Evolutionary conservation across 2,329 filamentous ascomycete species (phyloP).

Genomic region (Epichloe hybrida): DNA sequence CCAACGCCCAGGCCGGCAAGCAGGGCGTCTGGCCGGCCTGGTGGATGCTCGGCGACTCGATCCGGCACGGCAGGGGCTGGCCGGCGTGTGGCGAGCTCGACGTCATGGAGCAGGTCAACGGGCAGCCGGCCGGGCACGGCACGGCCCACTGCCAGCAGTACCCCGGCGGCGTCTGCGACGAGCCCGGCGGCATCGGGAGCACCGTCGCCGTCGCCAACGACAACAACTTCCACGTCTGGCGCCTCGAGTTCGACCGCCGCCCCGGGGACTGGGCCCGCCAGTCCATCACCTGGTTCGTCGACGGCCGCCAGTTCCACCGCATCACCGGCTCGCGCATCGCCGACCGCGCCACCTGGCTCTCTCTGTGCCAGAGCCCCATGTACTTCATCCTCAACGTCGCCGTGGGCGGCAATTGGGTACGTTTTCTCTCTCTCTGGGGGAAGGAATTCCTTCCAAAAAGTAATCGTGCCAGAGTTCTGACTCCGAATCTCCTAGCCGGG

Average conservation of each 20-base stretch:
- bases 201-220: slow-evolving; percentile 23
- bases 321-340: slow-evolving; percentile 31
- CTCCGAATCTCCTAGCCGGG: slow-evolving; percentile 27
- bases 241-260: slow-evolving; percentile 35
- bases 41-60: slow-evolving; percentile 39
- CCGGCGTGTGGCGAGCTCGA: slow-evolving; percentile 43
- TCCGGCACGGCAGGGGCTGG: slow-evolving; percentile 35
- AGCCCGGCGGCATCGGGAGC: slow-evolving; percentile 29
- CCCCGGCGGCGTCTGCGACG: slow-evolving; percentile 36
- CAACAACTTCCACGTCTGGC: slow-evolving; percentile 34
- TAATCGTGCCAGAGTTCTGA: neutral
- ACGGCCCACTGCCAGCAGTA: slow-evolving; percentile 37
- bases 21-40: slow-evolving; percentile 47
- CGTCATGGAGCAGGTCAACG: slow-evolving; percentile 43
- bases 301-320: slow-evolving; percentile 29
- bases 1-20: slow-evolving; percentile 26
- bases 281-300: slow-evolving; percentile 36
- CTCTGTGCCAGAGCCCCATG: slow-evolving; percentile 35
- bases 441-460: neutral
- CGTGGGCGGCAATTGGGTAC: slow-evolving; percentile 39
- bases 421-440: slow-evolving; percentile 16
- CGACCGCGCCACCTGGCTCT: slow-evolving; percentile 33
- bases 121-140: slow-evolving; percentile 29
- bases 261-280: slow-evolving; percentile 31
- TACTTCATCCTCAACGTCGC: slow-evolving; percentile 43